phyloP scores from a whole-genome alignment of 352 stramenopile species.

The Globisporangium ultimum region DNA sequence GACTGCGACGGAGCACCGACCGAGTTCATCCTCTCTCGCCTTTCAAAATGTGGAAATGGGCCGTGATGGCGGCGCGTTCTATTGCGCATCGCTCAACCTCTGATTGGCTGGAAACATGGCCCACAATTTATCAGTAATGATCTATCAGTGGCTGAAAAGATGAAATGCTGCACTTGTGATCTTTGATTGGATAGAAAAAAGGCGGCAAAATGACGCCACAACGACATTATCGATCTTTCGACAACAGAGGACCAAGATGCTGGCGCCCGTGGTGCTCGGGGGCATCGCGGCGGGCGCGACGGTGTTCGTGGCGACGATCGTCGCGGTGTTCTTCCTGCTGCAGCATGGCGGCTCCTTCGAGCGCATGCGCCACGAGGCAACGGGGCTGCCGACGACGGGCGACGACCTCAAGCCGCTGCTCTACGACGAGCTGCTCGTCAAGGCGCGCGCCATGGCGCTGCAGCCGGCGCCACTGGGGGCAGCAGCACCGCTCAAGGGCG shows the following conservation, averaged over 20 bases:
- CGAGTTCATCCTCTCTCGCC: conserved; percentile 64
- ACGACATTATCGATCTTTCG: conserved; percentile 3
- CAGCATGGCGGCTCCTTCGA: conserved; percentile 84
- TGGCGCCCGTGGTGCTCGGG: conserved; percentile 49
- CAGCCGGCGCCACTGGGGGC: conserved; percentile 33
- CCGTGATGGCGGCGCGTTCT: no score
- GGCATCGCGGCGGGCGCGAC: conserved; percentile 78
- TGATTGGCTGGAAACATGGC: no score
- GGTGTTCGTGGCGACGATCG: conserved; percentile 83
- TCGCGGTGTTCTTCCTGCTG: conserved; percentile 84
- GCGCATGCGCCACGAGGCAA: conserved; percentile 76
- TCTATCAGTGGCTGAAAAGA: background rate
- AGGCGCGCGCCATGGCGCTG: conserved; percentile 23
- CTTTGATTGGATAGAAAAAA: background rate
- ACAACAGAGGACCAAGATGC: conserved; percentile 25
- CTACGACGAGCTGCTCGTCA: conserved; percentile 84
- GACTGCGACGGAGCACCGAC: conserved; percentile 62
- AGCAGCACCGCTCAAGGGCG: conserved; percentile 26
- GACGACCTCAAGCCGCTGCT: conserved; percentile 79
- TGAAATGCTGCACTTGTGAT: background rate
- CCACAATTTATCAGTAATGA: no score
- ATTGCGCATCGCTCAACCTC: no score
- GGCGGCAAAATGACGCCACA: background rate
- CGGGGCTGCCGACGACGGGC: conserved; percentile 51
- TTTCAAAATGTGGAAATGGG: no score